Conservation (phyloP, 2,329 filamentous ascomycete genomes). For the Dothidotthia symphoricarpi region DNA sequence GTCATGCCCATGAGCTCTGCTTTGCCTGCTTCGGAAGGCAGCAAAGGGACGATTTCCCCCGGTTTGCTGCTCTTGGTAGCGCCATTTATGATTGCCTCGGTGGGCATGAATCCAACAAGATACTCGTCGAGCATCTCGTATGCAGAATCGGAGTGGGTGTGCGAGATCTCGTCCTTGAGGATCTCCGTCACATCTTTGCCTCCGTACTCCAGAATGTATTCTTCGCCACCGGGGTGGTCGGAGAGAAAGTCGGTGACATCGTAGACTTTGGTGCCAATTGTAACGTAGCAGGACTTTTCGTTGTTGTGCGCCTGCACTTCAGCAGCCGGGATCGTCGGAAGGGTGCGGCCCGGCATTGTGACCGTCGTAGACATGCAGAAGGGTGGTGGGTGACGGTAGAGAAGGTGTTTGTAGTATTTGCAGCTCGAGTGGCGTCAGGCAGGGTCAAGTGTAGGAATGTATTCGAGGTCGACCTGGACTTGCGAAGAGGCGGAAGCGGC, state of each 20-base stretch:
- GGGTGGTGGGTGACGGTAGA: too few relatives aligned
- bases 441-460: too few relatives aligned
- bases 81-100: conserved; percentile 55
- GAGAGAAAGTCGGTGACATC: conserved; percentile 90
- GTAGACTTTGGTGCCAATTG: conserved; percentile 84
- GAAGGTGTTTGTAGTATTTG: too few relatives aligned
- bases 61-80: conserved; percentile 50
- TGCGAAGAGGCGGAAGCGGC: too few relatives aligned
- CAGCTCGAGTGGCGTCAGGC: too few relatives aligned
- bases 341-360: conserved; percentile 72
- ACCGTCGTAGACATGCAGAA: conserved; percentile 18
- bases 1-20: conserved; percentile 51
- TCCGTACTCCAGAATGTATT: conserved; percentile 84
- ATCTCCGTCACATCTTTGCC: conserved; percentile 84
- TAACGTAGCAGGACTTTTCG: conserved; percentile 86
- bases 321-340: conserved; percentile 77
- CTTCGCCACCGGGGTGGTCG: conserved; percentile 85
- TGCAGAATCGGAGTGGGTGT: conserved; percentile 85
- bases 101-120: conserved; percentile 75
- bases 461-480: too few relatives aligned
- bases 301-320: conserved; percentile 82
- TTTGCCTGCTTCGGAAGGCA: conserved; percentile 50
- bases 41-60: conserved; percentile 54
- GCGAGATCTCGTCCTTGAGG: conserved; percentile 77
- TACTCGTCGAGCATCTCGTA: conserved; percentile 92